These are phyloP conservation scores for Sphagnum tenellum DNA, from an alignment of 225 moss, liverwort and hornwort species.

Conservation along the genomic window DNA sequence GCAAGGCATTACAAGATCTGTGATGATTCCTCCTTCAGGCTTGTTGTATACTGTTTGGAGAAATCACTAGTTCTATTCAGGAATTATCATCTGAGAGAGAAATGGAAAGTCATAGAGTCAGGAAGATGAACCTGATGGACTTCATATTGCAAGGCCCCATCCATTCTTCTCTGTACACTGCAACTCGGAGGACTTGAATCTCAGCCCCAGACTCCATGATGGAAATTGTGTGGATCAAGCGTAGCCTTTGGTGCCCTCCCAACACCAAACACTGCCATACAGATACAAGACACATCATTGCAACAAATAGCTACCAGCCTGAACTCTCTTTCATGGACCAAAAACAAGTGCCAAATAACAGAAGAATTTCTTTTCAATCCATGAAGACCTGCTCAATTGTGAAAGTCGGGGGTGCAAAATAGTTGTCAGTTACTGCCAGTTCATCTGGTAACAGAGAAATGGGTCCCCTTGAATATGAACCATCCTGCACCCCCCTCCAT, in stretches of 20 bases:
- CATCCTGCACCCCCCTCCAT: constrained; percentile 50
- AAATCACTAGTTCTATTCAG: too few species aligned
- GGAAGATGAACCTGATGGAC: constrained; percentile 49
- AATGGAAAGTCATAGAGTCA: background rate
- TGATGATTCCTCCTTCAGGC: too few species aligned
- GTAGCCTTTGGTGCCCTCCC: constrained; percentile 78
- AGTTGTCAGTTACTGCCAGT: constrained; percentile 30
- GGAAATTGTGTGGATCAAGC: constrained; percentile 75
- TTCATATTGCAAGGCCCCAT: constrained; percentile 87
- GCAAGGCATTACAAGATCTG: too few species aligned
- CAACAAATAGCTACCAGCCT: too few species aligned
- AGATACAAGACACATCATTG: too few species aligned
- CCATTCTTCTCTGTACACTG: constrained; percentile 83
- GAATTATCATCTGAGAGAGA: background rate
- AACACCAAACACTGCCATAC: constrained; percentile 71
- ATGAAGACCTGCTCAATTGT: constrained; percentile 82
- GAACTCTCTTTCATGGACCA: background rate
- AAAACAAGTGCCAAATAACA: background rate
- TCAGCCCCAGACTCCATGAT: constrained; percentile 59
- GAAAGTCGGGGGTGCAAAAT: constrained; percentile 54
- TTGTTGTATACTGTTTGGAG: too few species aligned
- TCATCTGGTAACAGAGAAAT: constrained; percentile 47
- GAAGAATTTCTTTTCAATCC: background rate
- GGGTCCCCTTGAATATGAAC: constrained; percentile 88
- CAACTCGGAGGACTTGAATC: constrained; percentile 75